Percentiles rank a stretch among this genome's conserved stretches.
phyloP scores from a whole-genome alignment of 1,284 basidiomycete species.

The Tilletiopsis washingtonensis region DNA sequence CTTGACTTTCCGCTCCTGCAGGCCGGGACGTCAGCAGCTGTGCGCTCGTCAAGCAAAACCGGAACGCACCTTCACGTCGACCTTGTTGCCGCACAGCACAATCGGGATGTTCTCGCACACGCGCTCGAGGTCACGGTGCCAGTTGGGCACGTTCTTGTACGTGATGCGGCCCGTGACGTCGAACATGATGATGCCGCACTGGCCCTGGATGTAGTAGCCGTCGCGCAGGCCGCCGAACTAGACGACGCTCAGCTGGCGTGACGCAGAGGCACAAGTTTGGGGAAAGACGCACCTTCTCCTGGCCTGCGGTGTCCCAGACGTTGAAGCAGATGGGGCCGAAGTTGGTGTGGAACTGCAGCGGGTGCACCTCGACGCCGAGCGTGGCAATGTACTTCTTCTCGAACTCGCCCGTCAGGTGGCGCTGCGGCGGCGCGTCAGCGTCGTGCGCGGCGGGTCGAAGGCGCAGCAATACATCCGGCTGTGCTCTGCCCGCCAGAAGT shows the following conservation, averaged over 20 bases:
- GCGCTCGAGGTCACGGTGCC: slow-evolving; percentile 98
- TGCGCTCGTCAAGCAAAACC: neutral
- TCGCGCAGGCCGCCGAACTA: slow-evolving; percentile 57
- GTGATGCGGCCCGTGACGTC: slow-evolving; percentile 99
- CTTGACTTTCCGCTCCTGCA: slow-evolving; percentile 97
- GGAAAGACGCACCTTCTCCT: too few species aligned
- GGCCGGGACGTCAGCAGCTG: neutral
- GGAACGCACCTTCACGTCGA: slow-evolving; percentile 81
- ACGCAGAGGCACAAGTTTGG: too few species aligned
- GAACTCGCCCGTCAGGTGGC: slow-evolving; percentile 95
- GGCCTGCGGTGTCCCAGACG: slow-evolving; percentile 99
- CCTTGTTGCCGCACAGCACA: slow-evolving; percentile 99
- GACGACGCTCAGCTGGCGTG: too few species aligned
- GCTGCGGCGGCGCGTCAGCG: too few species aligned
- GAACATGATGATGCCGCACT: slow-evolving; percentile 99
- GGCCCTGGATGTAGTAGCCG: slow-evolving; percentile 56
- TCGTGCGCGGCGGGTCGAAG: too few species aligned
- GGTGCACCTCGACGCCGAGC: slow-evolving; percentile 98
- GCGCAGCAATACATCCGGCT: too few species aligned
- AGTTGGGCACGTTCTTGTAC: slow-evolving; percentile 99
- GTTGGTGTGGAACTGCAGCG: slow-evolving; percentile 91
- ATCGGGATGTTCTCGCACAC: slow-evolving; percentile 99
- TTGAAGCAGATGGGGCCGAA: slow-evolving; percentile 99
- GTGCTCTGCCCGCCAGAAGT: too few species aligned
- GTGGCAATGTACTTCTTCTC: slow-evolving; percentile 99